Conservation (phyloP, 371 early-diverging fungal genomes). For the Mortierella sp. region DNA sequence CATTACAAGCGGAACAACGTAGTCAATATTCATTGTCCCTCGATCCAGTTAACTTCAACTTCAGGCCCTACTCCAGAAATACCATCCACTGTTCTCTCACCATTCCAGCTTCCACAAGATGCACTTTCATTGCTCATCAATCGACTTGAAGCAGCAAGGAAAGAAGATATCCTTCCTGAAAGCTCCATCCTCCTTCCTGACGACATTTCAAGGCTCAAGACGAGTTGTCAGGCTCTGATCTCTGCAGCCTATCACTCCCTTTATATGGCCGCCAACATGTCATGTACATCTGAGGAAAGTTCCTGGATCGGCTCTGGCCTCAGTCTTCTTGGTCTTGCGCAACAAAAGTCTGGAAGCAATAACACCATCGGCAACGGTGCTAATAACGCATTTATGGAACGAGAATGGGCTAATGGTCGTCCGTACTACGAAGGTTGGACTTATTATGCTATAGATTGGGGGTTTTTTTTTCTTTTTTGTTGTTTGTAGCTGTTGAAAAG, state of each 20-base stretch:
- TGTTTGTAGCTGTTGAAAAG: not conserved
- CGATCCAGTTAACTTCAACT: not conserved
- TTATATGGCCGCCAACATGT: constrained; percentile 11
- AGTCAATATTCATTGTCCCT: not conserved
- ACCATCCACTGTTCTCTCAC: constrained; percentile 1
- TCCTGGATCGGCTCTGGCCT: constrained; percentile 25
- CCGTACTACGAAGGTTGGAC: constrained; percentile 26
- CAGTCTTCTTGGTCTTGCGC: too few relatives aligned
- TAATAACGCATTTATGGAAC: constrained; percentile 12
- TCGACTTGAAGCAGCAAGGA: constrained; percentile 13
- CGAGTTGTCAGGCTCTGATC: constrained; percentile 16
- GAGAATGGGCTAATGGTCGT: constrained; percentile 26
- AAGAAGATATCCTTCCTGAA: too few relatives aligned
- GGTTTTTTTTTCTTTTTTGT: too few relatives aligned
- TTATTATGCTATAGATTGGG: not conserved
- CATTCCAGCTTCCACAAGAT: constrained; percentile 13
- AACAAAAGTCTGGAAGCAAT: too few relatives aligned
- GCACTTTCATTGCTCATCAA: constrained; percentile 13
- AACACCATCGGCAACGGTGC: not conserved
- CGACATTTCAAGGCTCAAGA: constrained; percentile 5
- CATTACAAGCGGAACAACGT: not conserved
- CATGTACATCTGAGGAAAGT: constrained; percentile 20
- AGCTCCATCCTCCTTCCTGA: constrained; percentile 5
- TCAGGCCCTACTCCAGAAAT: not conserved
- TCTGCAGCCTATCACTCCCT: constrained; percentile 20